Evolutionary conservation across 2,329 filamentous ascomycete genomes (phyloP).

Genomic region (Beauveria rudraprayagi): DNA sequence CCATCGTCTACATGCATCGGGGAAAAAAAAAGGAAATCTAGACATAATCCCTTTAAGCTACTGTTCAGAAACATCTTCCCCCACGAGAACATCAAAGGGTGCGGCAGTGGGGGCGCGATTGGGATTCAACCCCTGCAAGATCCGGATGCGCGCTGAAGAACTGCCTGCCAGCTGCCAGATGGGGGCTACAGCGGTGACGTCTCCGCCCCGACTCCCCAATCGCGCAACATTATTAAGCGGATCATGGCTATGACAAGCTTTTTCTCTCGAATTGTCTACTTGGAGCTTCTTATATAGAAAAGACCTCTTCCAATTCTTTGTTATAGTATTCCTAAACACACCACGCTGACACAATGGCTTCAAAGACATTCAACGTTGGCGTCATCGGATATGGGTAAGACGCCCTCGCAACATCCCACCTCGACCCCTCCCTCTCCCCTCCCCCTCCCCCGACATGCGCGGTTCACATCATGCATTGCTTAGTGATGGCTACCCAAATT

Average conservation of each 20-base stretch:
- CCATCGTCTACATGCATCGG: too few species aligned
- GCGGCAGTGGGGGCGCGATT: background rate
- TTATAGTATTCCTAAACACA: background rate
- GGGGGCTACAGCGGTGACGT: background rate
- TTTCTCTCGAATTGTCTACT: background rate
- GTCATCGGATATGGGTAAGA: slow-evolving; percentile 44
- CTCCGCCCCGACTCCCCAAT: background rate
- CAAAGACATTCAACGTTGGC: slow-evolving; percentile 40
- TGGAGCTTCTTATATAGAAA: background rate
- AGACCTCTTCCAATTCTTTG: background rate
- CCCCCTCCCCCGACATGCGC: slow-evolving; percentile 1
- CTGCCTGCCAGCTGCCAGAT: background rate
- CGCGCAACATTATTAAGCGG: background rate
- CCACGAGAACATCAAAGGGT: background rate
- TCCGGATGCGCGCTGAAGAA: background rate
- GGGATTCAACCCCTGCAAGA: background rate
- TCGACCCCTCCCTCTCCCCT: slow-evolving; percentile 3
- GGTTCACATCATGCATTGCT: background rate
- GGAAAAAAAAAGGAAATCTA: too few species aligned
- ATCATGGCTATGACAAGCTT: background rate
- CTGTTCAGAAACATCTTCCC: too few species aligned
- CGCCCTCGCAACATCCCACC: background rate
- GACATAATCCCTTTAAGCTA: too few species aligned
- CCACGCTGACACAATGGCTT: slow-evolving; percentile 1
- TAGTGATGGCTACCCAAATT: background rate